Percentiles rank a stretch among this genome's conserved stretches.
Evolutionary conservation across 768 basidiomycete species (phyloP).

Genomic region (Daedalea quercina): DNA sequence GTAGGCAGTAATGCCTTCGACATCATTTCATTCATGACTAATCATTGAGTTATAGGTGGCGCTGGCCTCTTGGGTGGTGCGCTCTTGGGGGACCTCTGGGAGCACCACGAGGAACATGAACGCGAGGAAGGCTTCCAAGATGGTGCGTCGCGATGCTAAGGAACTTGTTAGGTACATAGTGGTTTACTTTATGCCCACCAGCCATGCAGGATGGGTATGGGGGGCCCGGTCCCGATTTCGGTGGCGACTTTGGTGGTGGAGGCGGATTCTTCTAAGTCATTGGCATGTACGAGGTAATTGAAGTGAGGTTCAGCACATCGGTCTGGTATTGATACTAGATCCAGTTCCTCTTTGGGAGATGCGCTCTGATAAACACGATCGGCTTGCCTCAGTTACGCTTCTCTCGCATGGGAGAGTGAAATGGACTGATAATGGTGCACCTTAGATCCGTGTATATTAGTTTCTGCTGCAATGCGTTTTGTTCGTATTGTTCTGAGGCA

Average conservation of each 20-base stretch:
- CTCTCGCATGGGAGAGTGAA: too few relatives aligned
- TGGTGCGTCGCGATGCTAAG: slow-evolving; percentile 18
- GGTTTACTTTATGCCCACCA: not conserved
- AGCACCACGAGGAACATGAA: slow-evolving; percentile 31
- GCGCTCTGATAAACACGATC: not conserved
- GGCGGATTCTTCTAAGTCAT: not conserved
- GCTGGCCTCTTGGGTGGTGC: slow-evolving; percentile 63
- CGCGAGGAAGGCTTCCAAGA: slow-evolving; percentile 28
- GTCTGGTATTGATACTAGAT: too few relatives aligned
- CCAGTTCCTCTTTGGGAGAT: not conserved
- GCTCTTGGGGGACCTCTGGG: slow-evolving; percentile 45
- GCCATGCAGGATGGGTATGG: not conserved
- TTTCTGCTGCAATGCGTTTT: not conserved
- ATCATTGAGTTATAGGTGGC: slow-evolving; percentile 33
- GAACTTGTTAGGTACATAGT: not conserved
- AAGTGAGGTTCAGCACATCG: too few relatives aligned
- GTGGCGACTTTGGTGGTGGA: not conserved
- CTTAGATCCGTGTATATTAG: not conserved
- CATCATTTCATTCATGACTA: not conserved
- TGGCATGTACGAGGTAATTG: not conserved
- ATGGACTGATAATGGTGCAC: not conserved
- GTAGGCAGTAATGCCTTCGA: slow-evolving; percentile 23
- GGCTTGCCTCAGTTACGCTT: too few relatives aligned
- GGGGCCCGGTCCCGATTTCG: not conserved
- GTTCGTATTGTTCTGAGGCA: not conserved